Evolutionary conservation across 2,329 filamentous ascomycete species (phyloP), one percentile per base, ranked within the genome.

Genomic region (Pestalotiopsis sp.): DNA sequence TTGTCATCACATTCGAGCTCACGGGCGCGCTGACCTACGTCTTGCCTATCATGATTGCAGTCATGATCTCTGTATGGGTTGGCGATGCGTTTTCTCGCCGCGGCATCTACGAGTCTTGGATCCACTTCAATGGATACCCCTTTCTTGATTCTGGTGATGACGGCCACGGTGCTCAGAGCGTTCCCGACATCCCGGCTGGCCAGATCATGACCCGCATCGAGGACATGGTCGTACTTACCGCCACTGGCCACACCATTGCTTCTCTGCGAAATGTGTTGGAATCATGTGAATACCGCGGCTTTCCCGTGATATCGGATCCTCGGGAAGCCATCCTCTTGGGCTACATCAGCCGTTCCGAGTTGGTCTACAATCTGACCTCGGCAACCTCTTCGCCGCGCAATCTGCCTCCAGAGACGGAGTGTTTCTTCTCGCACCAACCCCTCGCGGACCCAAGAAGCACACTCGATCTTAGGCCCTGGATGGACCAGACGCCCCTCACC

Each of bases 1-100:
- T 99, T 4, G 96, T 98, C 76, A 99, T 99, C 82, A 98, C 98
- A 92, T 99, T 99, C 77, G 96, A 99, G 83, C 90, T 99, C 68
- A 99, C 96, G 0, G 96, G 96, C 66, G 96, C 96, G 1, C 87
- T 99, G 36, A 97, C 94, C 0, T 98, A 98, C 77, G 95, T 99
- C 63, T 89, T 99, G 7, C 96, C 96, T 67, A 99, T 98, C 80
- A 99, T 99, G 96, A 93, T 99, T 72, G 94, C 95, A 58, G 96
- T 99, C 77, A 97, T 99, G 95, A 87, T 98, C 59, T 93, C 93
- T 71, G 99, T 99, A 83, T 99, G 96, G 96, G 94, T 97, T 31
- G 96, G 95, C 76, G 96, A 99, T 80, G 95, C 94, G 64, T 95
- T 99, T 79, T 94, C 93, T 31, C 93, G 93, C 68, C 90, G 92